These are phyloP conservation scores for Verticillium dahliae DNA, from an alignment of 2,329 filamentous ascomycete species.

Conservation along the genomic window DNA sequence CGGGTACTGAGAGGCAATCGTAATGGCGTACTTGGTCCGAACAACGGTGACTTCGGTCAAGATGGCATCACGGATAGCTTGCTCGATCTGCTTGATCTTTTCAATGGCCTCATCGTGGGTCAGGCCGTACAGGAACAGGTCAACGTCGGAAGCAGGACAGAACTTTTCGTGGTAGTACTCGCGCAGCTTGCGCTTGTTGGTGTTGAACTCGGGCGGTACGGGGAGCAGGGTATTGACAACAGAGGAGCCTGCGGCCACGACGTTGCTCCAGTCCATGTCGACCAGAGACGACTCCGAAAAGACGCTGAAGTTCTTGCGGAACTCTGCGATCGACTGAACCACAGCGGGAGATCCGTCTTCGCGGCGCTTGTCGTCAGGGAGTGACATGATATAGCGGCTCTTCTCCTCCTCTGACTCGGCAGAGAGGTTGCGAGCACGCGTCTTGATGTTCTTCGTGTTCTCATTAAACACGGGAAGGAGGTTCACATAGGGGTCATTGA, in stretches of 20 bases:
- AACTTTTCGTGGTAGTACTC: conserved; percentile 78
- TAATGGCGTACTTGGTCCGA: conserved; percentile 80
- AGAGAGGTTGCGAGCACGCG: conserved; percentile 53
- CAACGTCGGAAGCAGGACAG: conserved; percentile 79
- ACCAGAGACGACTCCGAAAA: conserved; percentile 74
- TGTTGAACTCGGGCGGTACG: conserved; percentile 54
- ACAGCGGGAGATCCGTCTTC: conserved; percentile 58
- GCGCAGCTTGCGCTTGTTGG: conserved; percentile 56
- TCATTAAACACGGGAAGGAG: conserved; percentile 59
- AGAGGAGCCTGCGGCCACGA: conserved; percentile 74
- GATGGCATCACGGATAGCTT: conserved; percentile 67
- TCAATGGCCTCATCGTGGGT: conserved; percentile 70
- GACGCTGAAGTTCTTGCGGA: conserved; percentile 71
- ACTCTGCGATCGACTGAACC: conserved; percentile 61
- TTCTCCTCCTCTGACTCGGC: conserved; percentile 54
- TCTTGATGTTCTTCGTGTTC: conserved; percentile 49
- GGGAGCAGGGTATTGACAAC: conserved; percentile 75
- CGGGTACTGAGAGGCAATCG: conserved; percentile 78
- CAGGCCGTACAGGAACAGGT: conserved; percentile 78
- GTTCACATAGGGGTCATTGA: conserved; percentile 54
- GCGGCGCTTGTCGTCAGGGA: conserved; percentile 56
- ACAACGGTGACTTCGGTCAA: conserved; percentile 79
- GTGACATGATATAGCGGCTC: conserved; percentile 62
- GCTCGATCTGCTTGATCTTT: conserved; percentile 80
- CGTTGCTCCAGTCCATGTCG: conserved; percentile 76